Conservation (phyloP, 768 basidiomycete species). For the Tephrocybe rancida region DNA sequence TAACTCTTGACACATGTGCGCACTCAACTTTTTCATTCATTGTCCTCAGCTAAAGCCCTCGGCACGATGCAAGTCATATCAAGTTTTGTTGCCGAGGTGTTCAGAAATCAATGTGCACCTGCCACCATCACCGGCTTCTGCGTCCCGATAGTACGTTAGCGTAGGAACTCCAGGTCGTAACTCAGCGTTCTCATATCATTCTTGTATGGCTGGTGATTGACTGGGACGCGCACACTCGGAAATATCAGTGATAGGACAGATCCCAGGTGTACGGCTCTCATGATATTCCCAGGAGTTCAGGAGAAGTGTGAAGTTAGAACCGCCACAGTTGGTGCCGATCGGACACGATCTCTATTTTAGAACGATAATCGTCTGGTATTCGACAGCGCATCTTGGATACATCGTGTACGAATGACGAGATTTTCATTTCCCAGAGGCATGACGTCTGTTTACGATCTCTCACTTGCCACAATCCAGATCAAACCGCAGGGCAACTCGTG, state of each 20-base stretch:
- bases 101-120: no score
- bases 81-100: no score
- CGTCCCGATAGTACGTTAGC: no score
- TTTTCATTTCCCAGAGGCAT: constrained; percentile 9
- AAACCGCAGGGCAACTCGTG: background rate
- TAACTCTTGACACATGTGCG: no score
- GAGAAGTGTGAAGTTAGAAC: background rate
- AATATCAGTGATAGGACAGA: background rate
- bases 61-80: no score
- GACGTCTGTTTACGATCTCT: constrained; percentile 7
- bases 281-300: no score
- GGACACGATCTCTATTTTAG: background rate
- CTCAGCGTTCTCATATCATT: no score
- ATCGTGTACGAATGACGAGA: background rate
- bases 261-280: background rate
- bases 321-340: background rate
- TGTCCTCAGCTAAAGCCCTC: no score
- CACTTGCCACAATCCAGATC: background rate
- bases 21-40: no score
- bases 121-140: no score
- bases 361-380: background rate
- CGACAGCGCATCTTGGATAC: background rate
- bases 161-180: no score
- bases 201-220: no score
- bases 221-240: background rate